Percentiles rank a stretch among this genome's conserved stretches.
These are phyloP conservation scores for Suillus bovinus DNA, from an alignment of 768 basidiomycete genomes.

Conservation along the genomic window DNA sequence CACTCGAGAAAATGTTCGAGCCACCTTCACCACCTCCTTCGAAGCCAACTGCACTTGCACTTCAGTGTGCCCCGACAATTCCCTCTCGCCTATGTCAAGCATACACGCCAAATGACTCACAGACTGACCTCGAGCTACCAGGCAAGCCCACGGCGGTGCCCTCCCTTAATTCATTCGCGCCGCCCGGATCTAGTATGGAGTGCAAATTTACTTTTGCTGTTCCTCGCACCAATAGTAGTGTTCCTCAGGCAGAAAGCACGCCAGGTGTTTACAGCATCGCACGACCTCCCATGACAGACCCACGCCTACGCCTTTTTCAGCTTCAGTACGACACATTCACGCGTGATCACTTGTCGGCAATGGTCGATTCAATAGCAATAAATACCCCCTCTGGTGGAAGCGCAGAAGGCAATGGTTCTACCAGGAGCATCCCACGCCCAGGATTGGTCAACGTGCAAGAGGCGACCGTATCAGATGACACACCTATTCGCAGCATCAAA, in stretches of 20 bases:
- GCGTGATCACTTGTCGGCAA: conserved; percentile 87
- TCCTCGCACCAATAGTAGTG: conserved; percentile 43
- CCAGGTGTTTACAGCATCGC: conserved; percentile 34
- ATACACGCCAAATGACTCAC: conserved; percentile 31
- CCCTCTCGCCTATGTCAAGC: conserved; percentile 42
- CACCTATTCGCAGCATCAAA: conserved; percentile 73
- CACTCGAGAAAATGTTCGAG: conserved; percentile 90
- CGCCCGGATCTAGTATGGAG: conserved; percentile 36
- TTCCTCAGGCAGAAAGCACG: conserved; percentile 64
- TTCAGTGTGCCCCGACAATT: conserved; percentile 30
- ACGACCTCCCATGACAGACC: conserved; percentile 54
- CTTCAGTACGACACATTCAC: conserved; percentile 97
- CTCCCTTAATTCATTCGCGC: conserved; percentile 12
- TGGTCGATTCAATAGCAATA: conserved; percentile 93
- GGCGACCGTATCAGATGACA: conserved; percentile 40
- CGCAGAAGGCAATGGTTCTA: conserved; percentile 42
- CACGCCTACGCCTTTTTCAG: conserved; percentile 84
- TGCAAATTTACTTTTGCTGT: conserved; percentile 77
- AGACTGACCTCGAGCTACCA: conserved; percentile 24
- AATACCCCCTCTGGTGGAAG: conserved; percentile 64
- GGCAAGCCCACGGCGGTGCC: conserved; percentile 11
- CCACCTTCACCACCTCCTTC: conserved; percentile 78
- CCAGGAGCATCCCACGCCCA: conserved; percentile 44
- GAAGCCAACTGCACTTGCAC: conserved; percentile 19
- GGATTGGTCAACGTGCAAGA: conserved; percentile 51